Evolutionary conservation across 257 asterid species (phyloP), one percentile per base, ranked within the genome.

Genomic region (Solanum lycopersicoides): DNA sequence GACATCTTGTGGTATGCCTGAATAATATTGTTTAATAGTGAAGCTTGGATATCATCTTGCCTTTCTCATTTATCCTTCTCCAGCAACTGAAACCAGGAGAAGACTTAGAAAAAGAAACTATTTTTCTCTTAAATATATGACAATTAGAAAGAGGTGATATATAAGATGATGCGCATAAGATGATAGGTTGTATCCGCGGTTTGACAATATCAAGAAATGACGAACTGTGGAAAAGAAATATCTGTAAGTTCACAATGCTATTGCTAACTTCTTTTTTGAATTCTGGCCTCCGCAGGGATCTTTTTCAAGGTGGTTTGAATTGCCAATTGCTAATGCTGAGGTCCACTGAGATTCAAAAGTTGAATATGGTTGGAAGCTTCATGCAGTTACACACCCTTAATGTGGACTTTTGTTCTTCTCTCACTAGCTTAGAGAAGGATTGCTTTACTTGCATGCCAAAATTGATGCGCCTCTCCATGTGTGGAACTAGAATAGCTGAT

Each of bases 321-420:
- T 82, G 91, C 86, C 89, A 86, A 56, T 20, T 60, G 7, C 80
- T 87, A 65, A 87, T 84, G 21, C 9, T 88, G 79, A 87, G 90
- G 87, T 89, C 41, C 63, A 86, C 75, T 35, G 87, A 89, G 83
- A 59, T 90, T 80, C 74, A 50, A 53, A 83, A 85, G 25, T 86
- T 88, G 82, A 63, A 87, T 79, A 73, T 83, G 85, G 60, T 59
- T 44, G 89, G 88, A 82, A 86, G 44, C 12, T 89, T 89, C 89
- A 32, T 37, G 86, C 72, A 82, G 75, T 77, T 91, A 68, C 89
- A 74, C 87, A 82, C 92, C 53, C 91, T 91, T 75, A 86, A 79
- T 83, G 89, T 91, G 65, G 91, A 91, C 73, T 88, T 85, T 53
- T 87, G 90, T 87, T 88, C 91, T 87, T 89, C 91, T 53, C 90